A percentile compares a stretch with the other conserved stretches of the same genome.
Conservation (phyloP, 345 rosid genomes). For the Microcos paniculata region DNA sequence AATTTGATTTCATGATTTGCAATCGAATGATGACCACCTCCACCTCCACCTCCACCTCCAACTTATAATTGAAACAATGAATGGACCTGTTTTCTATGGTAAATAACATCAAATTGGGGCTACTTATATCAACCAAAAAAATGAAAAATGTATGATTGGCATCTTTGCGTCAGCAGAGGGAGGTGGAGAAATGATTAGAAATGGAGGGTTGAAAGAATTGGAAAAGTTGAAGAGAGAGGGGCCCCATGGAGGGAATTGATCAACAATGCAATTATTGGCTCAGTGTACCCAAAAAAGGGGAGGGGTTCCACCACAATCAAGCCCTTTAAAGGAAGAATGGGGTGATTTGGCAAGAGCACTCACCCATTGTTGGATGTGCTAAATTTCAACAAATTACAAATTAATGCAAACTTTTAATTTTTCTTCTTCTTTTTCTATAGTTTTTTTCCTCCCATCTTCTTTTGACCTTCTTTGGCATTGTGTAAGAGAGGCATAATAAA, state of each 20-base stretch:
- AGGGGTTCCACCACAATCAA: slow-evolving; percentile 22
- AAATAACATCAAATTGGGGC: too few species aligned
- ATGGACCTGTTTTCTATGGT: too few species aligned
- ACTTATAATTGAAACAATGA: too few species aligned
- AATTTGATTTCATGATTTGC: too few species aligned
- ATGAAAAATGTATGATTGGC: too few species aligned
- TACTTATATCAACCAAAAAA: too few species aligned
- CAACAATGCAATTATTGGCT: slow-evolving; percentile 32
- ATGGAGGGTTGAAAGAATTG: background rate
- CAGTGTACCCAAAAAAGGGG: background rate
- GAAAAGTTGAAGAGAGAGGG: background rate
- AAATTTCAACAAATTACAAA: slow-evolving; percentile 8
- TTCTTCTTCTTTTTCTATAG: background rate
- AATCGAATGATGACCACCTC: too few species aligned
- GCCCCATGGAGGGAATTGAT: background rate
- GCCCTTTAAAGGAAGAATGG: background rate
- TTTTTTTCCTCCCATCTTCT: background rate
- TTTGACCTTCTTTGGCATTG: background rate
- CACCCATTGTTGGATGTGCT: background rate
- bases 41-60: too few species aligned
- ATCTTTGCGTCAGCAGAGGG: too few species aligned
- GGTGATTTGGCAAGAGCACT: slow-evolving; percentile 5
- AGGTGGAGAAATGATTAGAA: background rate
- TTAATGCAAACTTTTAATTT: background rate
- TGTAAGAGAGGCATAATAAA: too few species aligned